Conservation (phyloP, 2,329 filamentous ascomycete genomes). For the Trichoderma cornu-damae region DNA sequence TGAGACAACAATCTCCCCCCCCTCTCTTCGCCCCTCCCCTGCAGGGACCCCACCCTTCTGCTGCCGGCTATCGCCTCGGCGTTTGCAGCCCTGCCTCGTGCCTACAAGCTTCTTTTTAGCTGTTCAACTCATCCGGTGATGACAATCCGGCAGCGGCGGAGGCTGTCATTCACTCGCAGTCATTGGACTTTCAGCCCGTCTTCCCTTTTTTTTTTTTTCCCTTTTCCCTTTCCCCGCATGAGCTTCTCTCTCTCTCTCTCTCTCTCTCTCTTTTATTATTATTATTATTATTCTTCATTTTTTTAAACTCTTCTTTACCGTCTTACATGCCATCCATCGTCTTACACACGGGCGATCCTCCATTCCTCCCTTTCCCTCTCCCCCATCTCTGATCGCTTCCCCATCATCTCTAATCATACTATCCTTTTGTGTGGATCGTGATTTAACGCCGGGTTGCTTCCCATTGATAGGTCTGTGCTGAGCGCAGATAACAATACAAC, state of each 20-base stretch:
- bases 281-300: no score
- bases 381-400: not conserved
- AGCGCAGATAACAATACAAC: slow-evolving; percentile 10
- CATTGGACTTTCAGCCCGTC: not conserved
- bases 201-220: not conserved
- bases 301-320: not conserved
- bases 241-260: no score
- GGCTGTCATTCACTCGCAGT: not conserved
- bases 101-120: slow-evolving; percentile 9
- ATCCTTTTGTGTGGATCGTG: not conserved
- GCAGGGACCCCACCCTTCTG: slow-evolving; percentile 16
- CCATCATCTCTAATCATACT: no score
- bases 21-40: slow-evolving; percentile 14
- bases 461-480: slow-evolving; percentile 9
- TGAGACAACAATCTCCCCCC: slow-evolving; percentile 16
- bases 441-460: not conserved
- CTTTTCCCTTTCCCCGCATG: not conserved
- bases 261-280: no score
- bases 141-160: slow-evolving; percentile 9
- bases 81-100: slow-evolving; percentile 11
- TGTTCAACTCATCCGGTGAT: slow-evolving; percentile 10
- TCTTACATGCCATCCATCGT: not conserved
- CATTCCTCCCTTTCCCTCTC: not conserved
- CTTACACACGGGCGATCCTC: not conserved
- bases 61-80: slow-evolving; percentile 7